Evolutionary conservation across 2,329 filamentous ascomycete species (phyloP).

Genomic region (Cytospora piceicola): DNA sequence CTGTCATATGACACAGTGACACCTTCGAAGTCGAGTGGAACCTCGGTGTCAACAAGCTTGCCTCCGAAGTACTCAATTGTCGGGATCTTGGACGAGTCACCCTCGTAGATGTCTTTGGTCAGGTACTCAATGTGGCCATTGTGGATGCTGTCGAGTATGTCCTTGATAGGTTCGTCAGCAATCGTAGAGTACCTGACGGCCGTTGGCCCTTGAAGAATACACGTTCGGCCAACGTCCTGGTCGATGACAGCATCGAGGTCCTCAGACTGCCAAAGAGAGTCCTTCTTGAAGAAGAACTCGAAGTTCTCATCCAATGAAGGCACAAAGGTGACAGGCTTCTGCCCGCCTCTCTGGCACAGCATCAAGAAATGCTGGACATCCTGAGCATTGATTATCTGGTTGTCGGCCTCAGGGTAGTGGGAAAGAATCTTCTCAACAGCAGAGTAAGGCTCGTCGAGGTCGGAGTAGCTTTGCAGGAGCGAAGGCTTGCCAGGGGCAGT

Average conservation of each 20-base stretch:
- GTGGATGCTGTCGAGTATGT: conserved; percentile 92
- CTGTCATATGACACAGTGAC: conserved; percentile 80
- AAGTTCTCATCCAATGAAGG: conserved; percentile 96
- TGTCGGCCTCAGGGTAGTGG: conserved; percentile 82
- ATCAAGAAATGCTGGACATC: conserved; percentile 97
- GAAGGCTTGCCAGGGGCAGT: conserved; percentile 72
- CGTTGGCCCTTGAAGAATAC: conserved; percentile 94
- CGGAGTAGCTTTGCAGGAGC: conserved; percentile 84
- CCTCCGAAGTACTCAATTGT: conserved; percentile 95
- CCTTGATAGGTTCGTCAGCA: conserved; percentile 91
- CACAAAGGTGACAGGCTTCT: conserved; percentile 97
- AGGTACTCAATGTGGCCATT: conserved; percentile 81
- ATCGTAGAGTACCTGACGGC: conserved; percentile 87
- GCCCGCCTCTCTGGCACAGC: conserved; percentile 85
- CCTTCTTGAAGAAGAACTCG: conserved; percentile 99
- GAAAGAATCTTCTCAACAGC: conserved; percentile 78
- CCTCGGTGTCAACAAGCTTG: conserved; percentile 73
- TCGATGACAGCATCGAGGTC: conserved; percentile 94
- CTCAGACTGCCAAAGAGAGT: conserved; percentile 98
- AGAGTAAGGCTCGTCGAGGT: conserved; percentile 80
- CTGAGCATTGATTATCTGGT: conserved; percentile 95
- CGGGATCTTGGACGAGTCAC: conserved; percentile 75
- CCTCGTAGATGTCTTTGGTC: conserved; percentile 77
- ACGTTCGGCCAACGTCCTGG: conserved; percentile 94
- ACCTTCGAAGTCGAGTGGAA: conserved; percentile 80